Percentiles rank a stretch among this genome's conserved stretches.
These are phyloP conservation scores for Backusella liffmaniae DNA, from an alignment of 192 early-diverging fungal species.

Conservation along the genomic window DNA sequence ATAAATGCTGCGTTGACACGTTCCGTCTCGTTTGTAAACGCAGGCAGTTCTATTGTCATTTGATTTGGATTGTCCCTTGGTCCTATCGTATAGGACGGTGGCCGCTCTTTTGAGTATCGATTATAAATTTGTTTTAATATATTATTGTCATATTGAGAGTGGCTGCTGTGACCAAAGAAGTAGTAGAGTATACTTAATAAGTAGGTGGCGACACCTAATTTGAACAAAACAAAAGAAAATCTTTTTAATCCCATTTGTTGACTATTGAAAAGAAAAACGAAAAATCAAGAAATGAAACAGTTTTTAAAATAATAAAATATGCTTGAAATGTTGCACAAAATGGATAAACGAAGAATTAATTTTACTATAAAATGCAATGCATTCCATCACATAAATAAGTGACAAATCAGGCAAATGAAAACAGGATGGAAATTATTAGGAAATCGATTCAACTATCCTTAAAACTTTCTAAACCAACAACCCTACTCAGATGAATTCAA, in stretches of 20 bases:
- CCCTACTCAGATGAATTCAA: too few relatives aligned
- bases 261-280: not conserved
- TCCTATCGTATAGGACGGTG: conserved; percentile 5
- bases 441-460: too few relatives aligned
- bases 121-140: not conserved
- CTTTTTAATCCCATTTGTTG: conserved; percentile 1
- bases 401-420: too few relatives aligned
- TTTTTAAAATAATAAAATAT: not conserved
- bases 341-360: not conserved
- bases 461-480: too few relatives aligned
- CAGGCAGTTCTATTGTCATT: conserved; percentile 13
- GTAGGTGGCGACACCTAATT: not conserved
- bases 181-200: not conserved
- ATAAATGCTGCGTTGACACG: conserved; percentile 22
- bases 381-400: not conserved
- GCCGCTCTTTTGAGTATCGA: not conserved
- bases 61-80: conserved; percentile 1
- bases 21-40: conserved; percentile 2
- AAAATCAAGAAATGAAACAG: not conserved
- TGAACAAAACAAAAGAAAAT: not conserved
- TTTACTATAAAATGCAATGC: not conserved
- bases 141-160: not conserved
- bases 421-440: too few relatives aligned
- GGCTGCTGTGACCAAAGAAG: not conserved
- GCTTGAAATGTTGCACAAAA: not conserved